A percentile compares a stretch with the other conserved stretches of the same genome.
phyloP scores from a whole-genome alignment of 176 grass and related monocot genomes.

The Puccinellia tenuiflora region DNA sequence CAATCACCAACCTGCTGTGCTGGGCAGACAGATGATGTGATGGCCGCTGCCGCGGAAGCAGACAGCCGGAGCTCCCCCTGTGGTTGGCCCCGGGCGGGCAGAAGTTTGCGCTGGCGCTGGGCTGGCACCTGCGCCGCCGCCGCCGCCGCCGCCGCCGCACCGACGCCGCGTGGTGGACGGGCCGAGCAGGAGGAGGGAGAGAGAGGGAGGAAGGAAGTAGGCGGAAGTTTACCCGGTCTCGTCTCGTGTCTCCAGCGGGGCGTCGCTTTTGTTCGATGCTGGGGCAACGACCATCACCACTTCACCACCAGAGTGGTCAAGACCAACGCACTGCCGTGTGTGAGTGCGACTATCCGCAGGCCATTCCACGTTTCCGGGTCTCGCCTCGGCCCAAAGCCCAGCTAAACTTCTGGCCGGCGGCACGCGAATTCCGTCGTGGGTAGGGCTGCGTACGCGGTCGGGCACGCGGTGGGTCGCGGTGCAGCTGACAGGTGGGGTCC shows the following conservation, averaged over 20 bases:
- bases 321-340: constrained; percentile 3
- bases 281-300: background rate
- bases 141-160: constrained; percentile 11
- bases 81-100: background rate
- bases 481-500: background rate
- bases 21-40: background rate
- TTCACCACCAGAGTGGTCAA: background rate
- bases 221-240: constrained; percentile 10
- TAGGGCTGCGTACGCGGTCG: background rate
- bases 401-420: background rate
- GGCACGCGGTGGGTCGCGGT: background rate
- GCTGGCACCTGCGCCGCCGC: background rate
- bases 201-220: background rate
- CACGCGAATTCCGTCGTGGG: background rate
- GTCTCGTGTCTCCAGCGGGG: background rate
- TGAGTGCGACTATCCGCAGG: too few species aligned
- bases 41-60: background rate
- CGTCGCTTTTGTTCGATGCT: constrained; percentile 22
- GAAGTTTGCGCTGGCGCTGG: background rate
- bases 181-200: background rate
- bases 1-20: background rate
- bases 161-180: background rate
- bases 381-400: background rate
- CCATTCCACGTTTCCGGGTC: background rate
- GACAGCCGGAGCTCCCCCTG: background rate